These are phyloP conservation scores for Sanghuangporus sanghuang DNA, from an alignment of 1,284 basidiomycete species.

Conservation along the genomic window DNA sequence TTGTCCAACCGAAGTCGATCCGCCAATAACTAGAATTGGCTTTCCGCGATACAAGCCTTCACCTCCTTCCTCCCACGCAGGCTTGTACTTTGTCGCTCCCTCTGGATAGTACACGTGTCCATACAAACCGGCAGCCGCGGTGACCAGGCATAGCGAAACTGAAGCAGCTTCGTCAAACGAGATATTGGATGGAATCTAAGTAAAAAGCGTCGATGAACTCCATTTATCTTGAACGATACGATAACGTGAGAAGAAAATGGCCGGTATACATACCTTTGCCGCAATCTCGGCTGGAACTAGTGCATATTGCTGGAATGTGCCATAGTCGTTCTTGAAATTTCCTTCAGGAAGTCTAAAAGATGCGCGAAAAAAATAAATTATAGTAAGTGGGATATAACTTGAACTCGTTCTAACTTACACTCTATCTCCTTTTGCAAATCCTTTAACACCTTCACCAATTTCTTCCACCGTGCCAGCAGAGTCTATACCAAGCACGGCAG, in stretches of 20 bases:
- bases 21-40: constrained; percentile 32
- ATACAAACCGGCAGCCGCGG: constrained; percentile 33
- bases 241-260: too few species aligned
- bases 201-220: neutral
- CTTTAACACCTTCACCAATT: constrained; percentile 46
- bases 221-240: neutral
- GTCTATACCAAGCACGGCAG: constrained; percentile 53
- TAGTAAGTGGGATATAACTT: neutral
- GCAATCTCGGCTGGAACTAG: constrained; percentile 28
- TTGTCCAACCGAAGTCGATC: constrained; percentile 34
- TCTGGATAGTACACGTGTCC: neutral
- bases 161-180: constrained; percentile 32
- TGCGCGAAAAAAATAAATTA: neutral
- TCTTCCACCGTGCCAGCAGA: constrained; percentile 50
- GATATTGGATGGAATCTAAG: constrained; percentile 35
- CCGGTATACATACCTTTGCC: constrained; percentile 35
- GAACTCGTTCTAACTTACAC: constrained; percentile 36
- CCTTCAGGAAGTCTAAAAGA: constrained; percentile 37
- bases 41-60: constrained; percentile 23
- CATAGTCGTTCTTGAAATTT: constrained; percentile 30
- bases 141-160: constrained; percentile 34
- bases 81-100: neutral
- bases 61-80: constrained; percentile 22
- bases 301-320: constrained; percentile 47
- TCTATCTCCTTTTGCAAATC: constrained; percentile 50